Base-by-base conservation (phyloP, 2,329 filamentous ascomycete genomes). In the Alternaria ethzedia region DNA sequence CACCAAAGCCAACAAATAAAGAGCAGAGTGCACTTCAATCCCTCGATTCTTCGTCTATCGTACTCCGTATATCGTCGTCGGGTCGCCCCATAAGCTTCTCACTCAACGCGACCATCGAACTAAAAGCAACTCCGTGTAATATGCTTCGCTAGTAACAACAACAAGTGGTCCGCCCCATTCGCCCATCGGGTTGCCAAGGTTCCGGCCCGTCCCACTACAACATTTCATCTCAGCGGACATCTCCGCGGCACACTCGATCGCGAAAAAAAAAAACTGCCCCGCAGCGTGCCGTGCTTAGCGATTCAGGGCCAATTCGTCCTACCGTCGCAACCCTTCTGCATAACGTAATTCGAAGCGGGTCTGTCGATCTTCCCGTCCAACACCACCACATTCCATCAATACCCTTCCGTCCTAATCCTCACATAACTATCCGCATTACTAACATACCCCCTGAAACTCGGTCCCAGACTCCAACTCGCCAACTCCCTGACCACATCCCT, bases 361-460 rank as follows among this genome's bases (percentile, higher is more conserved):
- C 15, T 44, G 5, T 44, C 15, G 36, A 41, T 17, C 36, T 41
- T 17, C 36, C n/a, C 36, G 36, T 41, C 36, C n/a, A 41, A 17
- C 36, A 17, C 36, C n/a, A 10, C 36, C 36, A 0, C 2, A 41
- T 10, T 52, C 10, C 20, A 5, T 65, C 57, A 71, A 28, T 62
- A 67, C 11, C 59, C 45, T 30, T 72, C 67, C 20, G 69, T 65
- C 54, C 71, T 61, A 13, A 73, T 70, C 3, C 69, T 59, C 2
- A 73, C 70, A 58, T 73, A 73, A 5, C 67, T 68, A 52, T 73
- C 71, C 15, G 71, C 71, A 12, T 73, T 73, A 20, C 68, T 70
- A 1, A 73, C 69, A 26, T 73, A 72, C 4, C 66, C 68, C 43
- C 71, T 54, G 20, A 73, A 72, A 7, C 70, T 69, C 3, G 71